Evolutionary conservation across 2,329 filamentous ascomycete genomes (phyloP), one percentile per base, ranked within the genome.

Genomic region (Trichocomaceae sp.): DNA sequence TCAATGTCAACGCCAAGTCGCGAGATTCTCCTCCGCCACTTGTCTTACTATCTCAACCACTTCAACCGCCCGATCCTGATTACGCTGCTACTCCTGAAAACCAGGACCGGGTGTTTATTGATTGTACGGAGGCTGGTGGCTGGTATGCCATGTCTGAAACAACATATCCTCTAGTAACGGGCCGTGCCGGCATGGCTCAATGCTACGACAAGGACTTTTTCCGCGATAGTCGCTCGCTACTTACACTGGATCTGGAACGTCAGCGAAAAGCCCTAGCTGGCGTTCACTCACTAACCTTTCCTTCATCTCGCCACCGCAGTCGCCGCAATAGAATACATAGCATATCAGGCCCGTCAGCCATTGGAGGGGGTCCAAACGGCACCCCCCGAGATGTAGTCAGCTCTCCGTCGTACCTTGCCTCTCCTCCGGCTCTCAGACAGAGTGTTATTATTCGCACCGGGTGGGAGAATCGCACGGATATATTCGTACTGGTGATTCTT

Each of bases 71-170:
- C 35, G 68, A 75, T 51, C 68, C 70, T 0, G 71, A 73, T 50
- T 74, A 73, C 39, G 70, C 68, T 17, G 63, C 68, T 0, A 62
- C 67, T 0, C 48, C 57, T 29, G 60, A 59, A 12, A 62, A 74
- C 29, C 75, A 79, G 35, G 77, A 80, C 47, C 84, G 82, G 55
- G 84, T 96, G 0, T 95, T 93, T 65, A 79, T 97, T 57, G 96
- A 96, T 67, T 86, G 86, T 61, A 96, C 91, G 1, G 83, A 87
- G 54, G 77, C 79, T n/a, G 92, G 91, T 29, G 87, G 88, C 58
- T 97, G 92, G 90, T 99, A 92, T 69, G 93, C 91, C 31, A 80
- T 97, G 72, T 96, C 92, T 1, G 92, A 95, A 56, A 80, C 79
- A 41, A 84, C 84, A 8, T 97, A 96, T 63, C 93, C 93, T 3